Percentiles rank a stretch among this genome's conserved stretches.
These are phyloP conservation scores for Rhodotorula graminis DNA, from an alignment of 768 basidiomycete species.

Conservation along the genomic window DNA sequence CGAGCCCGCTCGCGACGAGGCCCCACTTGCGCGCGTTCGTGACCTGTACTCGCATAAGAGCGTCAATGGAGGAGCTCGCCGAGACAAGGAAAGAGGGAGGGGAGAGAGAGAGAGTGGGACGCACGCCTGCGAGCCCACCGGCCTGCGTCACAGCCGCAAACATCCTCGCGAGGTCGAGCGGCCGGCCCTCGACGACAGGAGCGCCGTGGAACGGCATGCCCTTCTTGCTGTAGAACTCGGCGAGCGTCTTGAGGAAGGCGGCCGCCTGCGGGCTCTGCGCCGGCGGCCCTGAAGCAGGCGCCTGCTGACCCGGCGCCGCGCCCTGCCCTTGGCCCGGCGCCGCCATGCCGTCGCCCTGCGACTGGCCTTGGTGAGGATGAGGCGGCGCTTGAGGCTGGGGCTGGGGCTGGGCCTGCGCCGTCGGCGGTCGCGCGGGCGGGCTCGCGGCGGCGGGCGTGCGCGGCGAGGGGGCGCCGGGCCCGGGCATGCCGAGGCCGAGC, in stretches of 20 bases:
- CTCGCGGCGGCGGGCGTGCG: not conserved
- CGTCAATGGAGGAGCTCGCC: not conserved
- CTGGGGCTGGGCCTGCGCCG: not conserved
- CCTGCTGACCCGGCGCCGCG: not conserved
- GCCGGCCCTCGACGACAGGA: constrained; percentile 24
- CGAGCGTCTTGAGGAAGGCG: constrained; percentile 14
- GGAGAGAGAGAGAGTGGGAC: not conserved
- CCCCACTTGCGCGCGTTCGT: not conserved
- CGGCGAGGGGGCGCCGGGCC: not conserved
- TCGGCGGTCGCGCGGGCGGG: not conserved
- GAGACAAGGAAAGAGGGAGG: no score
- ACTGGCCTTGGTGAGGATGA: no score
- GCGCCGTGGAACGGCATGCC: not conserved
- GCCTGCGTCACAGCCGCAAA: constrained; percentile 5
- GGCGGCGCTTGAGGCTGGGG: no score
- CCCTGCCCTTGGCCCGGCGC: not conserved
- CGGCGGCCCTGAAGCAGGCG: not conserved
- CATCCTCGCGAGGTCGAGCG: constrained; percentile 20
- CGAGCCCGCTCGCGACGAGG: constrained; percentile 6
- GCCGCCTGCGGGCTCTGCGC: not conserved
- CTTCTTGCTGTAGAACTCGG: constrained; percentile 22
- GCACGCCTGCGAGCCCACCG: constrained; percentile 24
- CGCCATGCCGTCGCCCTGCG: not conserved
- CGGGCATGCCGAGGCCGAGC: constrained; percentile 27
- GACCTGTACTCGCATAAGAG: not conserved